A percentile compares a stretch with the other conserved stretches of the same genome.
Conservation (phyloP, 192 early-diverging fungal genomes). For the Coemansia sp. region DNA sequence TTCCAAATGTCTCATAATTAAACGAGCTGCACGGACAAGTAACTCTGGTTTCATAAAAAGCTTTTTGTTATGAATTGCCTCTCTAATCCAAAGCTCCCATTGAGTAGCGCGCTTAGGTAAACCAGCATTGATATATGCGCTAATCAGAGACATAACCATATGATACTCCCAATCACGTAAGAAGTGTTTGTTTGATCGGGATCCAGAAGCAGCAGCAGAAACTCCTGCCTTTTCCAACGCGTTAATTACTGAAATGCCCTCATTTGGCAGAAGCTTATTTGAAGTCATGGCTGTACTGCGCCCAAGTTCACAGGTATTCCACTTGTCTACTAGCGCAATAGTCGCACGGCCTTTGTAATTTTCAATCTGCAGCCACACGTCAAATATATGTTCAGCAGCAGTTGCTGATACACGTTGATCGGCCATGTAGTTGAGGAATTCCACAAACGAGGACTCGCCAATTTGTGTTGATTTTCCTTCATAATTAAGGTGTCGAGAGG, state of each 20-base stretch:
- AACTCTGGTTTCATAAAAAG: conserved; percentile 19
- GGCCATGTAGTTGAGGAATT: conserved; percentile 24
- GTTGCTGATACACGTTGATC: conserved; percentile 15
- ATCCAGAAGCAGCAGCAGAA: neutral
- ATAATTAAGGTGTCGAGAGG: conserved; percentile 32
- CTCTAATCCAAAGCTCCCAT: conserved; percentile 41
- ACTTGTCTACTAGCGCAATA: conserved; percentile 14
- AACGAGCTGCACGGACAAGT: conserved; percentile 1
- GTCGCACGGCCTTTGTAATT: conserved; percentile 15
- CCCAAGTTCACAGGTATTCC: conserved; percentile 3
- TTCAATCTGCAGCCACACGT: conserved; percentile 28
- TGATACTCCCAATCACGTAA: conserved; percentile 35
- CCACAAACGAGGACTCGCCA: conserved; percentile 21
- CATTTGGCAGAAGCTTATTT: conserved; percentile 19
- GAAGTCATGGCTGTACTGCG: neutral
- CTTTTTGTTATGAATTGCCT: conserved; percentile 2
- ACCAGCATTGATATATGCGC: conserved; percentile 25
- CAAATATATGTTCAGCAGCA: conserved; percentile 42
- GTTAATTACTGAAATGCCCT: neutral
- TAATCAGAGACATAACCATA: conserved; percentile 30
- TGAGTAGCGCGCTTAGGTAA: neutral
- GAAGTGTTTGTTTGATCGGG: conserved; percentile 11
- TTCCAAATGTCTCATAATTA: conserved; percentile 19
- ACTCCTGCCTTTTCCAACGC: conserved; percentile 10
- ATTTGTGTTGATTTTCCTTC: neutral